A percentile compares a stretch with the other conserved stretches of the same genome.
Evolutionary conservation across 2,329 filamentous ascomycete species (phyloP).

Genomic region (Paramyrothecium sp.): DNA sequence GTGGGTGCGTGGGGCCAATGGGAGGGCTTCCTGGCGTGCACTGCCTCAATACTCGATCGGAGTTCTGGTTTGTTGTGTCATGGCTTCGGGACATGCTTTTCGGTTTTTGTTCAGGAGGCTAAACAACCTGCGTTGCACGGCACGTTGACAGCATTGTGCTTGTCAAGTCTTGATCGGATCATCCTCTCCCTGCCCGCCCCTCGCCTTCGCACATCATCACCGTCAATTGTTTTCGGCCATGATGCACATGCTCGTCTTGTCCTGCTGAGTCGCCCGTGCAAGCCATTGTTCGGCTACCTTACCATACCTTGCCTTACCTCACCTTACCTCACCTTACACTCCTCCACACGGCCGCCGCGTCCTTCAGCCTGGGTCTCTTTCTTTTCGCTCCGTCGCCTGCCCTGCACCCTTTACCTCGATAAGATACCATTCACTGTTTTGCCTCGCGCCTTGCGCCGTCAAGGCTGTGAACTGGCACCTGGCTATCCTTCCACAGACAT

Average conservation of each 20-base stretch:
- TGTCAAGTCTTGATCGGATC: background rate
- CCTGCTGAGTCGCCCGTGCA: no score
- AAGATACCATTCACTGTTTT: background rate
- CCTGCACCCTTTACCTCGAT: background rate
- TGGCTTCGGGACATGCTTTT: background rate
- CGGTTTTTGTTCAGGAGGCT: background rate
- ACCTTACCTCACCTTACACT: no score
- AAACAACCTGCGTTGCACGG: background rate
- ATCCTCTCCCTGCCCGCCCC: background rate
- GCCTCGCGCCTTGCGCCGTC: background rate
- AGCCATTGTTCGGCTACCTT: no score
- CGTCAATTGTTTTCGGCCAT: background rate
- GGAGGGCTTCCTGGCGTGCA: background rate
- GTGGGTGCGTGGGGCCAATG: background rate
- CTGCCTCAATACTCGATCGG: background rate
- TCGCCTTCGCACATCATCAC: background rate
- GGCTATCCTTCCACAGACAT: background rate
- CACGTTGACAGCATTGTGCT: no score
- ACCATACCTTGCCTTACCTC: no score
- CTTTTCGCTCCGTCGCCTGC: background rate
- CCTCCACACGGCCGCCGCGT: background rate
- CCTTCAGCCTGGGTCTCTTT: background rate
- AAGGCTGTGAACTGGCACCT: background rate
- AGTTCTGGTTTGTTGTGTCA: background rate
- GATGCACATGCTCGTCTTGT: background rate